These are phyloP conservation scores for Eimeria sp. DNA, from an alignment of 169 alveolate genomes.

Conservation along the genomic window DNA sequence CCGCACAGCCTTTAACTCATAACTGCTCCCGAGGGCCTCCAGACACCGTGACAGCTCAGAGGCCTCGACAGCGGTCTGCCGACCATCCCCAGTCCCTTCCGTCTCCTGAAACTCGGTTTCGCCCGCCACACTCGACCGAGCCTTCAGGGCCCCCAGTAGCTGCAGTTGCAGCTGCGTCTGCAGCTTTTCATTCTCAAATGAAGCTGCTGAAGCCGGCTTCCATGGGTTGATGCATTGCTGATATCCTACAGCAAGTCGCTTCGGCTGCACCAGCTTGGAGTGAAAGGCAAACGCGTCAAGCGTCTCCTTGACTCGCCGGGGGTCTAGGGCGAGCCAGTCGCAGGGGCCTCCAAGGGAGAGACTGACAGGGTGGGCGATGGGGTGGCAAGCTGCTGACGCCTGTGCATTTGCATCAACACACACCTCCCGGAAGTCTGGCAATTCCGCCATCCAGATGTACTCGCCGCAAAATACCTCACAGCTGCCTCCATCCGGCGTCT, in stretches of 20 bases:
- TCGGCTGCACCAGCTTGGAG: background rate
- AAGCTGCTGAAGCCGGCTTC: background rate
- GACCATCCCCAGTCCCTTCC: background rate
- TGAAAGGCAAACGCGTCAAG: slow-evolving; percentile 57
- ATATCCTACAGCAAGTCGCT: background rate
- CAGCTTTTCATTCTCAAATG: background rate
- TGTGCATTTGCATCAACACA: background rate
- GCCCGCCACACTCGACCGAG: slow-evolving; percentile 10
- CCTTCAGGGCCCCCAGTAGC: slow-evolving; percentile 21
- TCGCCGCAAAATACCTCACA: slow-evolving; percentile 18
- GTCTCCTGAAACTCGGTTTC: background rate
- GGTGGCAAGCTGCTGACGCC: background rate
- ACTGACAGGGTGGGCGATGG: background rate
- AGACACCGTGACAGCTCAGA: background rate
- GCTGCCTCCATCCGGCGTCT: slow-evolving; percentile 27
- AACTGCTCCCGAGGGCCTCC: background rate
- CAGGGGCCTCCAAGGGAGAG: slow-evolving; percentile 44
- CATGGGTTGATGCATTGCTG: background rate
- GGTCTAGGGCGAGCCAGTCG: slow-evolving; percentile 71
- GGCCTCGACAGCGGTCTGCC: background rate
- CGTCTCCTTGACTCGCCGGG: slow-evolving; percentile 60
- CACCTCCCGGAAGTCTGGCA: slow-evolving; percentile 59
- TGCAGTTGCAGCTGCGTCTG: slow-evolving; percentile 5
- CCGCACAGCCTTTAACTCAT: background rate
- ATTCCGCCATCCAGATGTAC: slow-evolving; percentile 45